Evolutionary conservation across 139 green algal species (phyloP), one percentile per base, ranked within the genome.

Genomic region (Edaphochlamys debaryana): DNA sequence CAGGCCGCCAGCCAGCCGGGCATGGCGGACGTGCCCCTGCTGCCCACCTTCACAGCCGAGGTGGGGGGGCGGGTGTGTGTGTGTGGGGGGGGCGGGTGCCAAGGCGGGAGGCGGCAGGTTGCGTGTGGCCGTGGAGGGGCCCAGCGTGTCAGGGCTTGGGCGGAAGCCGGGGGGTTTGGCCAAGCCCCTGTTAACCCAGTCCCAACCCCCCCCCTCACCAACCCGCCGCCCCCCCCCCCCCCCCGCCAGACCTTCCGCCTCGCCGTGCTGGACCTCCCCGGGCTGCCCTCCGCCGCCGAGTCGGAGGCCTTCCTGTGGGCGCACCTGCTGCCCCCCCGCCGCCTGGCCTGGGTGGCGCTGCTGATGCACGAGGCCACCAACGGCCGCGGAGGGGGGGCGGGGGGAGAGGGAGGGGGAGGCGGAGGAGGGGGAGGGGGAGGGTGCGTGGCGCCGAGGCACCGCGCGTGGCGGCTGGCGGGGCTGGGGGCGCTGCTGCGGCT

Each of bases 401-500:
- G 27, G 9, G 73, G 56, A 1, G 40, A 22, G 1, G 25, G 27
- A 22, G 58, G 36, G 11, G 32, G 37, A 23, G 54, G 72, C 7
- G 54, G 36, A 1, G 54, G 54, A 23, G 72, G 52, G 0, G 71
- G 52, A 27, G 56, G 37, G 3, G 73, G 25, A 30, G 56, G 27
- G 19, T 22, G 54, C 54, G 50, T 30, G 37, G 73, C 73, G 30
- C 36, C 73, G 15, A 60, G 60, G 15, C 75, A 81, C 41, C 75
- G 60, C 9, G 29, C 40, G 8, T 52, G 62, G 38, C 75, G 75
- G 75, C 41, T 81, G 75, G 75, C 75, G 20, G 75, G 60, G 7
- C 60, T 81, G 30, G 75, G 75, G 5, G 75, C 41, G 41, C 60
- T 81, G 60, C 58, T 81, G 75, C 19, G 40, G 40, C 60, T 81